Evolutionary conservation across 805 yeast species (phyloP), one percentile per base, ranked within the genome.

Genomic region (Kockiozyma suomiensis): DNA sequence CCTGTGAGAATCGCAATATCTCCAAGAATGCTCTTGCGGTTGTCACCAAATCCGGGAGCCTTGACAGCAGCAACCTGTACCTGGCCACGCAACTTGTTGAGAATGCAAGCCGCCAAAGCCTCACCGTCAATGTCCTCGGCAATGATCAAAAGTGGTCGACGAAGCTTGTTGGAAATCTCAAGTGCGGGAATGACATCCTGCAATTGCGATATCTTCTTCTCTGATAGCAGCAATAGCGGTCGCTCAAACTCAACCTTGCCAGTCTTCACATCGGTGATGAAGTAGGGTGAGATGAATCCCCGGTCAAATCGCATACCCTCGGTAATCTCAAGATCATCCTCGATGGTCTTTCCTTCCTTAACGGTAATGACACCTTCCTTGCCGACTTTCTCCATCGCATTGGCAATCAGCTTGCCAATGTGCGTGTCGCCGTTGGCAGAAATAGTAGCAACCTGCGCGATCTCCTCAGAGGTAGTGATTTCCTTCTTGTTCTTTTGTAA

Each of bases 1-100:
- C 97, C 97, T 46, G 97, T 87, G 65, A 92, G 82, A 71, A 90
- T 87, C 72, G 97, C 97, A 76, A 94, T 85, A 76, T 94, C 99
- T 68, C 97, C 97, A 65, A 94, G 80, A 67, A 89, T 91, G 82
- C 91, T 91, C 83, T 90, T 89, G 81, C 97, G 88, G 86, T 94
- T 92, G 81, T 94, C 99, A 76, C 98, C 99, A 72, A 93, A 94
- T 54, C 99, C 99, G 71, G 99, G 99, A 35, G 98, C 97, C 82
- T 92, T 93, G 68, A 94, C 97, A 69, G 94, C 96, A 74, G 94
- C 88, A 62, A 94, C 97, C 78, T 90, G 96, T 63, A 94, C 97
- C 81, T 93, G 98, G 69, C 97, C 97, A 81, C 97, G 88, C 73
- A 94, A 83, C 81, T 94, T 94, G 85, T 94, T 94, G 76, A 94